Percentiles rank a stretch among this genome's conserved stretches.
Evolutionary conservation across 441 rosid genomes (phyloP).

Genomic region (Populus tomentosa): DNA sequence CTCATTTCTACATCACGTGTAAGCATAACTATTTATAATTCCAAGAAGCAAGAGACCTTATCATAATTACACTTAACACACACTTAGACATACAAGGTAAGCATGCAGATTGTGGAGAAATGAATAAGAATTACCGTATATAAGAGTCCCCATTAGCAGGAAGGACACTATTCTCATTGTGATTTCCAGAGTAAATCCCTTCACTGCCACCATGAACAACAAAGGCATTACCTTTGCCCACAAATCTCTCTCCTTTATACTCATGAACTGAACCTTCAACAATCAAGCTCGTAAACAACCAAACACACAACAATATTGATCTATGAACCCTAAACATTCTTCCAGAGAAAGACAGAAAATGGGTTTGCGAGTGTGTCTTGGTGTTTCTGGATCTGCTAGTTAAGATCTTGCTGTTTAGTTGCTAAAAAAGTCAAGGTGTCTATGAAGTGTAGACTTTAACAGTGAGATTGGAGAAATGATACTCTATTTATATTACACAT

Average conservation of each 20-base stretch:
- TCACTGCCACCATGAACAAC: slow-evolving; percentile 93
- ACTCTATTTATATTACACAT: neutral
- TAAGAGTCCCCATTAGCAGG: slow-evolving; percentile 56
- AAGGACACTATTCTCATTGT: slow-evolving; percentile 24
- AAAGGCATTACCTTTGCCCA: slow-evolving; percentile 79
- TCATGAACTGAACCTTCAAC: slow-evolving; percentile 76
- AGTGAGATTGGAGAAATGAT: neutral
- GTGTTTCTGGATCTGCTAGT: slow-evolving; percentile 20
- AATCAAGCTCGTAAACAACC: slow-evolving; percentile 19
- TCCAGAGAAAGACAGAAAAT: slow-evolving; percentile 4
- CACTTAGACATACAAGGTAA: neutral
- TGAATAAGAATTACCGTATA: slow-evolving; percentile 51
- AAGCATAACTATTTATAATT: neutral
- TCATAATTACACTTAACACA: neutral
- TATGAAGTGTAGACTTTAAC: neutral
- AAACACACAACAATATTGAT: slow-evolving; percentile 22
- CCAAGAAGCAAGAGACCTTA: slow-evolving; percentile 15
- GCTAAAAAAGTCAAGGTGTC: neutral
- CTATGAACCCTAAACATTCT: slow-evolving; percentile 21
- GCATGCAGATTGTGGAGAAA: neutral
- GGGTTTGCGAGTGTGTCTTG: no score
- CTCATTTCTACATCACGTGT: neutral
- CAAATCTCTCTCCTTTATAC: slow-evolving; percentile 67
- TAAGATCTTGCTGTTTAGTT: slow-evolving; percentile 15
- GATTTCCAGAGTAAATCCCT: slow-evolving; percentile 61